Evolutionary conservation across 106 monocot genomes (phyloP).

Genomic region (Apostasia shenzhenica): DNA sequence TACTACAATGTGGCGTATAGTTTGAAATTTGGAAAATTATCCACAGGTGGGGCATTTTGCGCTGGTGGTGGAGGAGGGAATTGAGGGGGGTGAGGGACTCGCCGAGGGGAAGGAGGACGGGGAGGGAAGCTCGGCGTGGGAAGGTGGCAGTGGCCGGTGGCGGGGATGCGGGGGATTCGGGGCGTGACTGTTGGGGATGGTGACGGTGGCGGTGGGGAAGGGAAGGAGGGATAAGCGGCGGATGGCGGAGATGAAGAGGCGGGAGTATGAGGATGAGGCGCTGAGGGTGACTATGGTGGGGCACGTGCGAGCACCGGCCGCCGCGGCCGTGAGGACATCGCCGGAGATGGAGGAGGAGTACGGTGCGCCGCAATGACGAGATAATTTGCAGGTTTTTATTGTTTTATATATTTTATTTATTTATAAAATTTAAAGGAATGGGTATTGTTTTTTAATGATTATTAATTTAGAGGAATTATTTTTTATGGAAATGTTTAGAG

Average conservation of each 20-base stretch:
- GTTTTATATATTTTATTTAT: too few relatives aligned
- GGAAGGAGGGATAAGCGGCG: slow-evolving; percentile 24
- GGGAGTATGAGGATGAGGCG: slow-evolving; percentile 69
- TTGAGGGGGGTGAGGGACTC: neutral
- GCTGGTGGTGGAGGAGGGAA: slow-evolving; percentile 17
- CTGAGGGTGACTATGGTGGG: slow-evolving; percentile 70
- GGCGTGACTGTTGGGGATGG: slow-evolving; percentile 31
- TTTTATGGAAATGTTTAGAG: too few relatives aligned
- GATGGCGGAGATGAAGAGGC: slow-evolving; percentile 60
- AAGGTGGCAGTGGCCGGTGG: slow-evolving; percentile 17
- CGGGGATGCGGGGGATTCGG: slow-evolving; percentile 13
- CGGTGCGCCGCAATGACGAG: neutral
- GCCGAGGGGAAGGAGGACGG: neutral
- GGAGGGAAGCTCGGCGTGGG: too few relatives aligned
- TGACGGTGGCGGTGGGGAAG: slow-evolving; percentile 41
- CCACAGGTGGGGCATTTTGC: slow-evolving; percentile 28
- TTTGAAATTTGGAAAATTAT: too few relatives aligned
- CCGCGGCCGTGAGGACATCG: slow-evolving; percentile 33
- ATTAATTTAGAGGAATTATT: too few relatives aligned
- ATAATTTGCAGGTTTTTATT: too few relatives aligned
- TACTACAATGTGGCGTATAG: too few relatives aligned
- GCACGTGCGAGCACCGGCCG: slow-evolving; percentile 44
- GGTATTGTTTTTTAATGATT: too few relatives aligned
- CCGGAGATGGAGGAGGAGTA: slow-evolving; percentile 34
- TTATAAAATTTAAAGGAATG: too few relatives aligned